Base-by-base conservation (phyloP, 768 basidiomycete species). In the Leccinum incarnatum region DNA sequence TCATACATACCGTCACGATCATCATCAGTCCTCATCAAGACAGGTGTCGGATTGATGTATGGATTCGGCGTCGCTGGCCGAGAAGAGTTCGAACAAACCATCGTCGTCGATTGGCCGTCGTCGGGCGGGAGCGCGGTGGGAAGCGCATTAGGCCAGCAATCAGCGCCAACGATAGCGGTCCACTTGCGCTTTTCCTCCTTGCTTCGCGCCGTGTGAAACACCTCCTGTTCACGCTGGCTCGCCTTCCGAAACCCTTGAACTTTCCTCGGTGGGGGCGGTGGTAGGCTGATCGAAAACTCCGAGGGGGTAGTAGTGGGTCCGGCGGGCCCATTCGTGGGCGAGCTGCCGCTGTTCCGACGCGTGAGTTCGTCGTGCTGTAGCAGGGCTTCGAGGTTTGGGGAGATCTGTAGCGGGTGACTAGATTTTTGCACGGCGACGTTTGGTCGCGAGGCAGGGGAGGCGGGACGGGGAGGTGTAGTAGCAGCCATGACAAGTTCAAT, bases 311-410 rank as follows among this genome's bases (percentile, higher is more conserved):
- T 36, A 36, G 36, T 32, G 32, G 40, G 12, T n/a, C 40, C 40
- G 11, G 54, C 55, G 51, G 14, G 53, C n/a, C 42, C 15, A 54
- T 48, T 63, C 4, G 67, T 71, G 14, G 67, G 69, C 5, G 73
- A 45, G 0, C n/a, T 69, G 27, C 53, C 40, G 67, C 67, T 55
- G 14, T 50, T 71, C 46, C 68, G 66, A 21, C 81, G 77, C n/a
- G 72, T 72, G 53, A 75, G 76, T 53, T 84, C 81, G 52, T 85
- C 85, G 59, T 84, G 80, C 65, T 84, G 79, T 53, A 86, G 74
- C 8, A 86, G 64, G 25, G 84, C 85, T 60, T 86, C 81, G 49
- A 85, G 78, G 62, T 86, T 78, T 0, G 84, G 80, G 2, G 83
- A 85, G 53, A 86, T 86, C 11, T 77, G 72, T 49, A 85, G 68